Evolutionary conservation across 2,329 filamentous ascomycete genomes (phyloP).

Genomic region (Conoideocrella luteorostrata): DNA sequence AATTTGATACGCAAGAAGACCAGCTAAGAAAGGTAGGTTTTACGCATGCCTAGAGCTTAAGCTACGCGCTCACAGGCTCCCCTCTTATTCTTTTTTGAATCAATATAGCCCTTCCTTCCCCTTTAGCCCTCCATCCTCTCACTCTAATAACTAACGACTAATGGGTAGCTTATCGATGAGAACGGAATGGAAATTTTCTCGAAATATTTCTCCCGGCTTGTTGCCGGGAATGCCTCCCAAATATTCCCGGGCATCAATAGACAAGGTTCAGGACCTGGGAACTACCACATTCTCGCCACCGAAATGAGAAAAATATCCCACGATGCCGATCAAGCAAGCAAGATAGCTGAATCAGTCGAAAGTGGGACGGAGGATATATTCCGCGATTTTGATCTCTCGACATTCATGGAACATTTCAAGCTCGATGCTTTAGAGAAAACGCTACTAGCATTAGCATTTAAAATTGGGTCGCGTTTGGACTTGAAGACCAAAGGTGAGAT

Average conservation of each 20-base stretch:
- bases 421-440: constrained; percentile 84
- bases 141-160: constrained; percentile 15
- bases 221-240: constrained; percentile 83
- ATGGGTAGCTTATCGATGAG: constrained; percentile 76
- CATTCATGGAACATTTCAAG: constrained; percentile 94
- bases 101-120: too few species aligned
- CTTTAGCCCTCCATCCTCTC: too few species aligned
- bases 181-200: constrained; percentile 99
- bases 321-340: constrained; percentile 75
- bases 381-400: constrained; percentile 90
- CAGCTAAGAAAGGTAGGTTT: constrained; percentile 79
- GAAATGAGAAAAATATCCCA: constrained; percentile 83
- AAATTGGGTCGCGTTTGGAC: constrained; percentile 71
- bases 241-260: constrained; percentile 80
- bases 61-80: too few species aligned
- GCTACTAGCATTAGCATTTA: constrained; percentile 82
- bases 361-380: constrained; percentile 87
- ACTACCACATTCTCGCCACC: constrained; percentile 72
- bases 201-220: constrained; percentile 88
- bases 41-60: background rate
- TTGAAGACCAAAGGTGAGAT: constrained; percentile 79
- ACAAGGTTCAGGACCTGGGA: constrained; percentile 67
- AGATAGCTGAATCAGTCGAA: constrained; percentile 91
- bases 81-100: too few species aligned
- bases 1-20: constrained; percentile 88